phyloP scores from a whole-genome alignment of 2,329 filamentous ascomycete species.

The Phaeophleospora eucalypticola region DNA sequence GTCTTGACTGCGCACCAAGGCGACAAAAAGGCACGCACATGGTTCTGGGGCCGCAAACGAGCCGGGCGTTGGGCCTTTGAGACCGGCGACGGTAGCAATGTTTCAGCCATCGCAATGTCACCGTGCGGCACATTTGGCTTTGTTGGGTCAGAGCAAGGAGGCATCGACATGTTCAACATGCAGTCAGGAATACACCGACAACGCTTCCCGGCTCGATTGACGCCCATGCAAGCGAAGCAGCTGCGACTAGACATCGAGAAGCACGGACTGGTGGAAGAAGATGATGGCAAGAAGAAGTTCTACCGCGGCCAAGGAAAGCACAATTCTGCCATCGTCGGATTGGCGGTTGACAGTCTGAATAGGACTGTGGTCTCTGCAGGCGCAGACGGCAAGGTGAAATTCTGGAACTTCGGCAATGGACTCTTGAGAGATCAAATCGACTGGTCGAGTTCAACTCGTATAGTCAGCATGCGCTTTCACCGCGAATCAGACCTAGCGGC shows the following conservation, averaged over 20 bases:
- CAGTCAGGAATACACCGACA: conserved; percentile 88
- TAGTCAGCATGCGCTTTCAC: conserved; percentile 76
- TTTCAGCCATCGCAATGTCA: conserved; percentile 79
- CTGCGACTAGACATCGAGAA: conserved; percentile 56
- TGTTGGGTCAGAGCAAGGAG: conserved; percentile 76
- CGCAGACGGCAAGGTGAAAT: conserved; percentile 88
- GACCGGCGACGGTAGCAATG: conserved; percentile 77
- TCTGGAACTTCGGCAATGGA: conserved; percentile 92
- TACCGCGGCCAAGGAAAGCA: conserved; percentile 64
- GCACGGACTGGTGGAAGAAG: conserved; percentile 34
- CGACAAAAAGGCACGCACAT: conserved; percentile 82
- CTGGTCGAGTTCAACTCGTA: conserved; percentile 72
- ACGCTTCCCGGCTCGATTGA: conserved; percentile 76
- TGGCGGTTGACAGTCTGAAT: conserved; percentile 87
- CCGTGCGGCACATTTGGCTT: conserved; percentile 91
- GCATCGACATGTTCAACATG: conserved; percentile 92
- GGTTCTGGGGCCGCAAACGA: conserved; percentile 95
- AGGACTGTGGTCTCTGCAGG: conserved; percentile 80
- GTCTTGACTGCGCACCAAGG: conserved; percentile 87
- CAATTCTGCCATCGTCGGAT: conserved; percentile 74
- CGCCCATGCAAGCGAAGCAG: conserved; percentile 72
- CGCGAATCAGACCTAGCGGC: conserved; percentile 79
- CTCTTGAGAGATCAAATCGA: conserved; percentile 74
- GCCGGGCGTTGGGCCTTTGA: conserved; percentile 91
- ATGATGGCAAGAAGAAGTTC: conserved; percentile 40